Conservation (phyloP, 164 flowering plant species). For the Aristolochia fimbriata region DNA sequence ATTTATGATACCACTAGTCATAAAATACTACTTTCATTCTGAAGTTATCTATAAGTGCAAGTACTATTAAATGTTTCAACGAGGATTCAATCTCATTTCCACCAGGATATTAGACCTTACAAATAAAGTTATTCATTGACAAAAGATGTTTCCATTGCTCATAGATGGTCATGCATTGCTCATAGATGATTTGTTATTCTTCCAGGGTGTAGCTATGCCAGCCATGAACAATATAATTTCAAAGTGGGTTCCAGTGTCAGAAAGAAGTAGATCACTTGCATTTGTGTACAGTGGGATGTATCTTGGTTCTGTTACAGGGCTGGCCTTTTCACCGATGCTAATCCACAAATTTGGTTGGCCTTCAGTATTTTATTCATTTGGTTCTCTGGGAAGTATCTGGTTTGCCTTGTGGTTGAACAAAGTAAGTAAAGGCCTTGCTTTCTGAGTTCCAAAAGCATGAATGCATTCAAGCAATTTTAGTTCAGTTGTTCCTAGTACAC, state of each 20-base stretch:
- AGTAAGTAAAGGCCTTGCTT: slow-evolving; percentile 27
- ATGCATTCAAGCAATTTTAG: too few relatives aligned
- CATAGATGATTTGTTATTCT: slow-evolving; percentile 8
- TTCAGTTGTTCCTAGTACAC: too few relatives aligned
- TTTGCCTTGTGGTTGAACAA: slow-evolving; percentile 80
- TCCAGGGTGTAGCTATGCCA: slow-evolving; percentile 99
- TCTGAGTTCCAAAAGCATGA: too few relatives aligned
- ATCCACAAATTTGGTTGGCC: slow-evolving; percentile 95
- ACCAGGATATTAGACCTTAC: too few relatives aligned
- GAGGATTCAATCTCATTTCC: too few relatives aligned
- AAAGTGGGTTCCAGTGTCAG: slow-evolving; percentile 96
- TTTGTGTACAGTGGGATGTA: slow-evolving; percentile 98
- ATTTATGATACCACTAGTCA: too few relatives aligned
- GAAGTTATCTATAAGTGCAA: too few relatives aligned
- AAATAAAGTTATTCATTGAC: too few relatives aligned
- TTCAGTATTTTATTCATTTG: slow-evolving; percentile 91
- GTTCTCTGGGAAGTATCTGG: slow-evolving; percentile 96
- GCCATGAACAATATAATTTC: slow-evolving; percentile 96
- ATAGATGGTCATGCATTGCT: slow-evolving; percentile 1
- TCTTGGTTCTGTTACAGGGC: slow-evolving; percentile 92
- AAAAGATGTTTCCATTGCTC: not conserved
- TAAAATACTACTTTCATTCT: too few relatives aligned
- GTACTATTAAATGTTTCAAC: too few relatives aligned
- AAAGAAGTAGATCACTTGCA: slow-evolving; percentile 98
- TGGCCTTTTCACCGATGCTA: slow-evolving; percentile 78